Evolutionary conservation across 1,284 basidiomycete genomes (phyloP), one percentile per base, ranked within the genome.

Genomic region (Boletus mariae): DNA sequence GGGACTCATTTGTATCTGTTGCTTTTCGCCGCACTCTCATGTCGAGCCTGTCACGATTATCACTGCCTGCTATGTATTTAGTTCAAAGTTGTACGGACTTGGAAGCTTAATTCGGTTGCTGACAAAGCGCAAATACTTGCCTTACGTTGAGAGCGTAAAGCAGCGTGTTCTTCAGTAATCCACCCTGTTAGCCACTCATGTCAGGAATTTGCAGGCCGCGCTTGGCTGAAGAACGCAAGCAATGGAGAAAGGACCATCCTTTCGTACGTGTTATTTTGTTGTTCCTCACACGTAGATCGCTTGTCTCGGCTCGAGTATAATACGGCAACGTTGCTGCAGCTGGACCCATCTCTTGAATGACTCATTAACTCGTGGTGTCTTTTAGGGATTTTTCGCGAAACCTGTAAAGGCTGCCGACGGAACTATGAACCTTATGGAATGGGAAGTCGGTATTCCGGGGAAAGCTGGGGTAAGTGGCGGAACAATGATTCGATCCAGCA

Each of bases 201-300:
- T 83, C 91, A 59, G 83, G 90, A 57, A 87, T 94, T 62, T 88
- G 92, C 70, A 80, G 91, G 67, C 84, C 87, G 38, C 84, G 94
- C 64, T 80, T 97, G 17, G 84, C 94, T 34, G 97, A 99, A 73
- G 97, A 99, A 75, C 85, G 97, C 65, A 99, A 99, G 75, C 93
- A 97, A 66, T 99, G 97, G 97, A 77, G 97, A 59, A 98, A 96
- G 71, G 97, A 99, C 65, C 97, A 99, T 73, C 97, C 97, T 46
- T 98, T 97, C 66, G 96, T 98, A 73, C 72, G 94, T 84, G 40
- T 53, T 12, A 47, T 48, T 40, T 1, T 41, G 10, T 45, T 26
- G 20, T 41, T 37, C 48, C 37, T 47, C 53, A 34, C 28, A 25
- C 34, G 5, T 34, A 49, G 32, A 47, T 47, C 47, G 34, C 40